Conservation (phyloP, 768 basidiomycete genomes). For the Leccinum olivaceopallidum region DNA sequence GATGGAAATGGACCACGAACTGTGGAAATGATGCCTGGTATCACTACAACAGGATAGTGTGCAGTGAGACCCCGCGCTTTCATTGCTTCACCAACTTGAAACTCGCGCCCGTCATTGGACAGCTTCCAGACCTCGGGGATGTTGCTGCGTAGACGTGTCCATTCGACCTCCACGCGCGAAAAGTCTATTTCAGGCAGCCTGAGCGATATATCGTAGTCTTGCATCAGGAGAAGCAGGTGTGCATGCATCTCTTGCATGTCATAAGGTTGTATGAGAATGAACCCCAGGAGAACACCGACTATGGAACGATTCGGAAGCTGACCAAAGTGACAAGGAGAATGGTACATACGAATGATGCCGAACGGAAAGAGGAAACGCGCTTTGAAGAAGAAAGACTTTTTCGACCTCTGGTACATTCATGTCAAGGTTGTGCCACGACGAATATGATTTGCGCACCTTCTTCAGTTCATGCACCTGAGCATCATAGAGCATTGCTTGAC, state of each 20-base stretch:
- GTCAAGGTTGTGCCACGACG: not conserved
- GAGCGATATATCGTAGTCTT: constrained; percentile 68
- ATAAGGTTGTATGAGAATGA: constrained; percentile 63
- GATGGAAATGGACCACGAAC: constrained; percentile 40
- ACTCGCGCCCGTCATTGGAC: constrained; percentile 78
- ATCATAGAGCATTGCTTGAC: constrained; percentile 25
- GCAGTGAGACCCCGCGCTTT: constrained; percentile 65
- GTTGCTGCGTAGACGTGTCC: constrained; percentile 61
- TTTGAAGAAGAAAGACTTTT: constrained; percentile 26
- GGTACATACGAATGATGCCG: constrained; percentile 58
- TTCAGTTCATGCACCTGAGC: constrained; percentile 30
- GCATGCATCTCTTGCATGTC: constrained; percentile 70
- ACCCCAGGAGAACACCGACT: constrained; percentile 70
- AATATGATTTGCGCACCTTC: constrained; percentile 11
- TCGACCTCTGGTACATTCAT: constrained; percentile 13
- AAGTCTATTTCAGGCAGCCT: constrained; percentile 66
- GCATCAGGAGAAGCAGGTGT: constrained; percentile 63
- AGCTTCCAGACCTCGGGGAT: constrained; percentile 85
- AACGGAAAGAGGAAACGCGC: constrained; percentile 67
- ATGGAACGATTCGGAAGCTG: constrained; percentile 5
- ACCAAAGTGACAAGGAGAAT: not conserved
- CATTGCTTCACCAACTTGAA: constrained; percentile 71
- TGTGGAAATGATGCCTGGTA: constrained; percentile 90
- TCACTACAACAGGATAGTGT: constrained; percentile 77
- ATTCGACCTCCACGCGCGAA: constrained; percentile 69